Evolutionary conservation across 371 early-diverging fungal species (phyloP).

Genomic region (Apophysomyces elegans): DNA sequence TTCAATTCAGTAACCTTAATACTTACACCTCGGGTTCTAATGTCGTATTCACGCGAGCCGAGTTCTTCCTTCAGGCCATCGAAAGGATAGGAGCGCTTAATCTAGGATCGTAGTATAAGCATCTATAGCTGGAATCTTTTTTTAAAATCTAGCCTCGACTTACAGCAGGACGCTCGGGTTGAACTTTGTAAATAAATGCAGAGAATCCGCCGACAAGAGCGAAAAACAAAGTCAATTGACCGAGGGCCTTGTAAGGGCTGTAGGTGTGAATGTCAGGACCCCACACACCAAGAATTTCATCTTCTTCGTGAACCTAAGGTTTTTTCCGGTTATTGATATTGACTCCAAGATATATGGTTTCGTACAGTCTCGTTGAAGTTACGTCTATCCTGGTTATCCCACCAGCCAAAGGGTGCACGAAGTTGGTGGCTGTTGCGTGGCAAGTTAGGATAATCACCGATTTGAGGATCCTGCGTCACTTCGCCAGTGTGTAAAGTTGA

Average conservation of each 20-base stretch:
- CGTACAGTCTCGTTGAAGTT: conserved; percentile 69
- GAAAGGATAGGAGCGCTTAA: conserved; percentile 52
- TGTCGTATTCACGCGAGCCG: conserved; percentile 51
- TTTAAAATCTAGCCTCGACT: conserved; percentile 7
- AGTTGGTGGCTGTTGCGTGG: conserved; percentile 62
- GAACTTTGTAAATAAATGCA: conserved; percentile 48
- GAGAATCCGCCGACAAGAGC: conserved; percentile 46
- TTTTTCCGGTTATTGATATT: neutral
- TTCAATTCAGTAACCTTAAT: neutral
- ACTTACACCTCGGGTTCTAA: conserved; percentile 53
- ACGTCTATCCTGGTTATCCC: conserved; percentile 67
- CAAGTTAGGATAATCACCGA: conserved; percentile 70
- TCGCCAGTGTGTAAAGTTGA: conserved; percentile 54
- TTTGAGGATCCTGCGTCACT: conserved; percentile 62
- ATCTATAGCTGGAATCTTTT: neutral
- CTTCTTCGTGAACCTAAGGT: conserved; percentile 64
- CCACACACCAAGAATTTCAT: conserved; percentile 66
- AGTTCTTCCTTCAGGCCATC: conserved; percentile 52
- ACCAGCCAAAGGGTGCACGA: conserved; percentile 63
- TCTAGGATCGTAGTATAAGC: conserved; percentile 20
- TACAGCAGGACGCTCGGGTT: conserved; percentile 54
- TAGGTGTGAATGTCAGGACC: conserved; percentile 66
- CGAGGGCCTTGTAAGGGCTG: conserved; percentile 58
- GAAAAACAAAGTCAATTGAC: conserved; percentile 49
- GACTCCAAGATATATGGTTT: neutral